Percentiles rank a stretch among this genome's conserved stretches.
phyloP scores from a whole-genome alignment of 2,329 filamentous ascomycete genomes.

The Fusarium subtropicale region DNA sequence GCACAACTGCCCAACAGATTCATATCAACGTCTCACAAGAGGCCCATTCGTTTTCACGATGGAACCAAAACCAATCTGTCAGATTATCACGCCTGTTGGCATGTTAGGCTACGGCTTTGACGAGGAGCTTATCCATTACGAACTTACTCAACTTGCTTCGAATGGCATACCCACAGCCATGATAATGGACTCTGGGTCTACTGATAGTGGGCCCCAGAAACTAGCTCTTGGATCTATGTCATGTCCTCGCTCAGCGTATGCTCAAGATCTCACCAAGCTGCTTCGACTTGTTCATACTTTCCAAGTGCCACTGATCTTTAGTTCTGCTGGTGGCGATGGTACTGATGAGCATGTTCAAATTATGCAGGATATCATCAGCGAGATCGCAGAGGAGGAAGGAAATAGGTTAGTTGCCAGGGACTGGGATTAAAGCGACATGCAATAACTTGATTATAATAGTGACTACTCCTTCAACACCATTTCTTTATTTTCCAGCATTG shows the following conservation, averaged over 20 bases:
- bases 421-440: fast-evolving
- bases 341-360: slow-evolving; percentile 57
- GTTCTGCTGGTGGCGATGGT: slow-evolving; percentile 62
- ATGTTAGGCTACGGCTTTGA: slow-evolving; percentile 64
- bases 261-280: slow-evolving; percentile 56
- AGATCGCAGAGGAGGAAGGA: slow-evolving; percentile 14
- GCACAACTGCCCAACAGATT: too few species aligned
- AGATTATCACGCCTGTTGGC: slow-evolving; percentile 59
- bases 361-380: slow-evolving; percentile 54
- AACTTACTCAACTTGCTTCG: slow-evolving; percentile 45
- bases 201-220: slow-evolving; percentile 55
- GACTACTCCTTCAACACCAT: slow-evolving; percentile 49
- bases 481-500: slow-evolving; percentile 55
- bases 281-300: slow-evolving; percentile 51
- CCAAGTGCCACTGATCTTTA: slow-evolving; percentile 56
- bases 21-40: neutral
- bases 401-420: slow-evolving; percentile 3
- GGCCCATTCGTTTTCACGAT: neutral
- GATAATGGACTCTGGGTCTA: slow-evolving; percentile 53
- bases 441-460: slow-evolving; percentile 1
- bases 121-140: slow-evolving; percentile 44
- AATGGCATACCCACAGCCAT: slow-evolving; percentile 50
- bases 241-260: slow-evolving; percentile 55
- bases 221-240: slow-evolving; percentile 57
- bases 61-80: slow-evolving; percentile 5